A percentile compares a stretch with the other conserved stretches of the same genome.
Evolutionary conservation across 1,284 basidiomycete species (phyloP).

Genomic region (Vanrija pseudolonga): DNA sequence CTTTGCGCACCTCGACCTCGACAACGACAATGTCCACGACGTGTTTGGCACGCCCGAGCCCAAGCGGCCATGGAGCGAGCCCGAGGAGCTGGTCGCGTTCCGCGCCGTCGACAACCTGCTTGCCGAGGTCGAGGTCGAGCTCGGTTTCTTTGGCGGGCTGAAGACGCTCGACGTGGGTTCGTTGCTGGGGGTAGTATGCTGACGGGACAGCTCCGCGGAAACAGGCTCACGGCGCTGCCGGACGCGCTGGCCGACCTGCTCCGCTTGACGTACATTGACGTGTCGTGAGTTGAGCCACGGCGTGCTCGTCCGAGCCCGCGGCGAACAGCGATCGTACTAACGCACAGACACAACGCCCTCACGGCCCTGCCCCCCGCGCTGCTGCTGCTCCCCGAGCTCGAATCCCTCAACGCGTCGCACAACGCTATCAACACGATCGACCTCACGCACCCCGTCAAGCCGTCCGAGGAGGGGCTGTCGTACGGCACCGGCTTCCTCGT

Average conservation of each 20-base stretch:
- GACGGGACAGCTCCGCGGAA: slow-evolving; percentile 31
- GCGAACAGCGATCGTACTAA: background rate
- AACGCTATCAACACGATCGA: slow-evolving; percentile 38
- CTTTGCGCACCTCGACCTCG: slow-evolving; percentile 10
- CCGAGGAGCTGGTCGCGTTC: slow-evolving; percentile 40
- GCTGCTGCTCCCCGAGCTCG: slow-evolving; percentile 43
- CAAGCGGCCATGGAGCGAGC: slow-evolving; percentile 32
- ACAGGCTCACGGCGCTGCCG: slow-evolving; percentile 34
- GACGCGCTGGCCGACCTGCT: slow-evolving; percentile 44
- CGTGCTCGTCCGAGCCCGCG: too few species aligned
- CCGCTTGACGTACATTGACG: slow-evolving; percentile 35
- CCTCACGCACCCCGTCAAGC: slow-evolving; percentile 33
- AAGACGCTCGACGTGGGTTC: slow-evolving; percentile 42
- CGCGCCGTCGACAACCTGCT: slow-evolving; percentile 36
- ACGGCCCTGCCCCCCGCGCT: slow-evolving; percentile 33
- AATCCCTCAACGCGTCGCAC: slow-evolving; percentile 39
- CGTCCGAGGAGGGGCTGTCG: slow-evolving; percentile 38
- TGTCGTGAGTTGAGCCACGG: slow-evolving; percentile 33
- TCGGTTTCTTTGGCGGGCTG: slow-evolving; percentile 46
- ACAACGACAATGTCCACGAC: slow-evolving; percentile 8
- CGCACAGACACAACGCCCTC: slow-evolving; percentile 36
- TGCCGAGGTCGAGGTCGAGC: slow-evolving; percentile 36
- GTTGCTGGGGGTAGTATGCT: background rate
- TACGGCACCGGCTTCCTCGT: slow-evolving; percentile 45
- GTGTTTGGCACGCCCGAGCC: slow-evolving; percentile 22